Evolutionary conservation across 139 green algal species (phyloP), one percentile per base, ranked within the genome.

Genomic region (Chlamydomonas asymmetrica): DNA sequence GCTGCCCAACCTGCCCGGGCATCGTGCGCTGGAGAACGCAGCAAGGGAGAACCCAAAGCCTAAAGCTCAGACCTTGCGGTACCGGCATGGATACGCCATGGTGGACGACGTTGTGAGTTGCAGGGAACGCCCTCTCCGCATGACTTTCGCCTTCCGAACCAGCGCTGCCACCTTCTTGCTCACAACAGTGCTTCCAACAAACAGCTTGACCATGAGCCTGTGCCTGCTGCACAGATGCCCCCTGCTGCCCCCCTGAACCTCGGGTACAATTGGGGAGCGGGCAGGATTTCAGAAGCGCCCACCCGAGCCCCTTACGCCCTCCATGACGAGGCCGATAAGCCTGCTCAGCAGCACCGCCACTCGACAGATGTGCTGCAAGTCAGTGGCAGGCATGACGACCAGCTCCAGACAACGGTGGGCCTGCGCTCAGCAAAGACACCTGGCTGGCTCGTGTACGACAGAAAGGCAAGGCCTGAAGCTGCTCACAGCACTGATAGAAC

Each of bases 401-500:
- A 16, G 31, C 34, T 35, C 35, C 31, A 45, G 45, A 13, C 35
- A 71, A 56, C 8, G 5, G 23, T 23, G 41, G 8, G 22, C 31
- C 20, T 5, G 31, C 39, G 9, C 31, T 34, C 63, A 71, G 40
- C 63, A 71, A n/a, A 5, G 31, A 67, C 63, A 22, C 77, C 77
- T 16, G 70, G 63, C 29, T 83, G 70, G 77, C 56, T 83, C 8
- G 5, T 75, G 31, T 71, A 79, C n/a, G 50, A 75, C 50, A 71
- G 67, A 18, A 75, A 79, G 70, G 70, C 25, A 43, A 69, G 10
- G 62, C 9, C 18, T 13, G 35, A 37, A 59, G 7, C 35, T 43
- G 25, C 5, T 13, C n/a, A 73, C n/a, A 40, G 22, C 31, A 1
- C 27, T 16, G 22, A 6, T 62, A 25, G 31, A 62, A 45, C 41